Evolutionary conservation across 805 yeast genomes (phyloP), one percentile per base, ranked within the genome.

Genomic region (Candida dajiaensis): DNA sequence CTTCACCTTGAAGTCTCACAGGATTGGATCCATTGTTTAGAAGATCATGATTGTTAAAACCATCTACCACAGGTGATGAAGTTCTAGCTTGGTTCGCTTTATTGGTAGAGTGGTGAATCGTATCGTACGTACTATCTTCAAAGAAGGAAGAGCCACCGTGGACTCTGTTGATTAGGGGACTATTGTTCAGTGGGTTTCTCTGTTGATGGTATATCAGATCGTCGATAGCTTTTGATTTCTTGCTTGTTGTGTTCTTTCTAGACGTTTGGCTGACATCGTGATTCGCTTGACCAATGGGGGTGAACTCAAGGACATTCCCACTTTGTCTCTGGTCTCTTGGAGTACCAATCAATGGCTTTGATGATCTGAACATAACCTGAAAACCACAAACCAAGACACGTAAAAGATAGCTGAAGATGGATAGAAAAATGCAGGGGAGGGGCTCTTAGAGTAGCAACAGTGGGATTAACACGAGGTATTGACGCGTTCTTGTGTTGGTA

Each of bases 241-340:
- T 36, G n/a, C 22, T 20, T 19, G 39, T 20, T 6, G 18, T 20
- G 9, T 13, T 20, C 15, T 29, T 42, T 35, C 35, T 37, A 5
- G 39, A 29, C 4, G 36, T 21, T 18, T 28, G 29, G 4, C 29
- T 12, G 20, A 18, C 35, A 20, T 36, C 22, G 15, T 21, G 18
- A 9, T 25, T 38, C 15, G 22, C 43, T 1, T 52, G 61, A 3
- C 76, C 76, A 41, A 72, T 67, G 0, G 77, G 77, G 2, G 75
- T 71, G 48, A 72, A 72, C 50, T 70, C 73, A 21, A 65, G 52
- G 6, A 53, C 56, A 20, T 54, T 47, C 29, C 58, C 57, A 11
- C 51, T 41, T 16, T 51, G 50, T 18, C 23, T 47, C 49, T 38
- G 25, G 12, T 53, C 55, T 21, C 43, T 43, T 23, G 71, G 68